A percentile compares a stretch with the other conserved stretches of the same genome.
Evolutionary conservation across 768 basidiomycete genomes (phyloP).

Genomic region (Mycena amicta): DNA sequence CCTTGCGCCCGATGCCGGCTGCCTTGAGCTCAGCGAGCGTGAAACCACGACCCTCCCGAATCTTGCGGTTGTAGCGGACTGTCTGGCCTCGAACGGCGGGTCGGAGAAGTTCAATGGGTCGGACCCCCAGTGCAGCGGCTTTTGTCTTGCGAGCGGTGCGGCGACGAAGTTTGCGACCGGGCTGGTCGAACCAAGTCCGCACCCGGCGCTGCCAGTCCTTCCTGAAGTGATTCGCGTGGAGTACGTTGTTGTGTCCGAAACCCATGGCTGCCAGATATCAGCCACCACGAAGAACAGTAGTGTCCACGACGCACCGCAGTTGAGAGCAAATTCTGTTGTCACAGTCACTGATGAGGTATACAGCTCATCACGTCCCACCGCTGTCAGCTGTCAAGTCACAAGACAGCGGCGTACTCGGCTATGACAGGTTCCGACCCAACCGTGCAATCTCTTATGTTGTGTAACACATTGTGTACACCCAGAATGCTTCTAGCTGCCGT

Average conservation of each 20-base stretch:
- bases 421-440: neutral
- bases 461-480: neutral
- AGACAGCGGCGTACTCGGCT: neutral
- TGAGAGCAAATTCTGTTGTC: neutral
- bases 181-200: slow-evolving; percentile 99
- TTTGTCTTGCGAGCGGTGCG: slow-evolving; percentile 91
- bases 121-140: slow-evolving; percentile 88
- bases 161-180: slow-evolving; percentile 94
- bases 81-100: slow-evolving; percentile 97
- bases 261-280: slow-evolving; percentile 48
- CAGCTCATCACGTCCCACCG: too few relatives aligned
- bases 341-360: too few relatives aligned
- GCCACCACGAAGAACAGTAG: neutral
- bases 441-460: neutral
- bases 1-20: slow-evolving; percentile 92
- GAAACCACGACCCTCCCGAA: slow-evolving; percentile 97
- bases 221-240: slow-evolving; percentile 93
- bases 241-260: slow-evolving; percentile 85
- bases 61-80: slow-evolving; percentile 96
- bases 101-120: slow-evolving; percentile 88
- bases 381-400: too few relatives aligned
- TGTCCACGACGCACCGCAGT: neutral
- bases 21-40: slow-evolving; percentile 93
- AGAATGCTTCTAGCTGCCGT: neutral
- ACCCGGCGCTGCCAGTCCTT: slow-evolving; percentile 99